Base-by-base conservation (phyloP, 148 eudicot species). In the Pouteria glomerata region DNA sequence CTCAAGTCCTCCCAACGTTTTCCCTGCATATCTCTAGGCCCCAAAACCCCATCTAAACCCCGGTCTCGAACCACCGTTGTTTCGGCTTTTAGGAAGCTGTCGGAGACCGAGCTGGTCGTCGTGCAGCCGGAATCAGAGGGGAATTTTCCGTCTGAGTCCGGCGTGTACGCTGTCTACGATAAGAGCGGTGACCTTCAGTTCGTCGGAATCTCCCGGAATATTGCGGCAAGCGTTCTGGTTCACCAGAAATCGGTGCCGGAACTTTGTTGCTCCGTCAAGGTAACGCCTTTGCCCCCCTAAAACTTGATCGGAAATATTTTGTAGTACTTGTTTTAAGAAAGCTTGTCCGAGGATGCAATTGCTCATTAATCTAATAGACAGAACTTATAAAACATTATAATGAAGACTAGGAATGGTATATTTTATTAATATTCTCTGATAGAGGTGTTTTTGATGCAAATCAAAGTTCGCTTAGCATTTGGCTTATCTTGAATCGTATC, bases 201-300 rank as follows among this genome's bases (percentile, higher is more conserved):
- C 70, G 81, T 95, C n/a, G 98, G 98, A 6, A 80, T 95, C 51
- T 86, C 98, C 1, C 69, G 87, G 8, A 91, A 89, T 72, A 80
- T 95, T 18, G 85, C 80, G 24, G 88, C 90, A 19, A 95, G 92
- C 29, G 79, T 95, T 58, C 66, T 45, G 5, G 12, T 73, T 47
- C 96, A 91, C 69, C 78, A 70, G 70, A 89, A 83, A 55, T 79
- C 89, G 52, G 81, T 95, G 30, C 97, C 97, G 34, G 85, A 95
- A 14, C 89, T 95, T 2, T 95, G 97, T 70, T 75, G 72, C 14
- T 86, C 97, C 37, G 85, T 91, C 0, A 95, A 95, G 98, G 98
- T 95, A 82, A 24, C 41, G 11, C 19, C 16, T 63, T 12, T 34
- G 0, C 24, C 23, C 6, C 3, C 14, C 24, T 33, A 18, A 3